Base-by-base conservation (phyloP, 805 yeast genomes). In the Tetrapisispora fleetii region DNA sequence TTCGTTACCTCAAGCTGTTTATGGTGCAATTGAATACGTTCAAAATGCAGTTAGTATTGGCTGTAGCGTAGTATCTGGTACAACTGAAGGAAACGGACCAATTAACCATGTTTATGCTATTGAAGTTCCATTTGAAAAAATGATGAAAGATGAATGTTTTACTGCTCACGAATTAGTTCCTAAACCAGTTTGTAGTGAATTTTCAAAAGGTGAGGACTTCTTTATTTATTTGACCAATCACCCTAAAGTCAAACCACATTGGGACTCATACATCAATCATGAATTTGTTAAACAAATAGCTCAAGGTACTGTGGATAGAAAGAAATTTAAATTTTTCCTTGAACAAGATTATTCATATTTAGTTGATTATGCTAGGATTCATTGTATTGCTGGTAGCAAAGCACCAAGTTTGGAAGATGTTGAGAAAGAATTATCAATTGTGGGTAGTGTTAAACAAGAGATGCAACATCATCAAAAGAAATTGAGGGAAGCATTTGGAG, bases 271-370 rank as follows among this genome's bases (percentile, higher is more conserved):
- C 55, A 69, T 72, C 1, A 61, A 77, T 45, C 95, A 86, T 59
- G 76, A 75, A 16, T 85, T 86, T 62, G 78, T 84, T 14, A 59
- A 65, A 45, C 63, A 68, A 43, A 58, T 84, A 17, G 83, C 85
- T 1, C 59, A 68, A 16, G 79, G 79, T 32, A 58, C 73, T 4
- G 67, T 86, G 30, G 72, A 75, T 3, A 64, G 68, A 21, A 64
- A 67, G 10, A 70, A 72, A 47, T 86, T 84, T 62, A 66, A 73
- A 40, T 75, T 75, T 56, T 82, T 70, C 52, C 52, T 72, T 28
- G 63, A 63, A 39, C 75, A 85, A 66, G 95, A 86, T 65, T 82
- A 79, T 66, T 73, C 78, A 37, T 86, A 85, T 56, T 69, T 86
- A 48, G 61, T 76, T n/a, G 81, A 79, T 52, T 86, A 85, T 58